Base-by-base conservation (phyloP, 768 basidiomycete species). In the Hortiboletus flavorubellus region DNA sequence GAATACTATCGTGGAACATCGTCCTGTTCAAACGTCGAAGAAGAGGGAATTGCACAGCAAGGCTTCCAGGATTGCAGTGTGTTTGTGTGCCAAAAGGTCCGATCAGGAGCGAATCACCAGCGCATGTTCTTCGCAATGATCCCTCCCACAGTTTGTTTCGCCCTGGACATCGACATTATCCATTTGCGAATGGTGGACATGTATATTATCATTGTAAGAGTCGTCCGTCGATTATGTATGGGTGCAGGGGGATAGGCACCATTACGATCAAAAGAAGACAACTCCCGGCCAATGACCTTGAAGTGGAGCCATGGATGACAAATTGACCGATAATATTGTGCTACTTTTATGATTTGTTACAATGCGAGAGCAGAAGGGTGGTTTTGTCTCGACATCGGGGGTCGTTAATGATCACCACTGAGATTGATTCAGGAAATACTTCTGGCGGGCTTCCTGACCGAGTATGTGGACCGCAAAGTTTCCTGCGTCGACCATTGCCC, bases 401-500 rank as follows among this genome's bases (percentile, higher is more conserved):
- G 30, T 31, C 34, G 29, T 37, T 12, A 12, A 42, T 23, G 8
- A 29, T 54, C 46, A 75, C 75, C 73, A 75, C 10, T 59, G 59
- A 12, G 62, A 58, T 38, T 59, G 65, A 29, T 63, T 57, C 10
- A 65, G 54, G 64, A 92, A 91, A 74, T 85, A 92, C 68, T 81
- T 84, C 59, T 85, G 80, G 57, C 82, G 75, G 26, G 86, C 86
- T 29, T 80, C 77, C 53, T 71, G 79, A 71, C 86, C 87, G 55
- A 92, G 61, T 45, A 93, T 75, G 65, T 93, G 91, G 21, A 93
- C 83, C 1, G 84, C 91, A 75, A 91, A 88, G 44, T 83, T 78
- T 31, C 90, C 90, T 8, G 82, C 87, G 66, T 93, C 91, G 45
- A 93, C 73, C 84, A 93, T 83, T 3, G 86, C 87, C 91, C 91